Base-by-base conservation (phyloP, 495 filamentous ascomycete genomes). In the Wilcoxina mikolae region DNA sequence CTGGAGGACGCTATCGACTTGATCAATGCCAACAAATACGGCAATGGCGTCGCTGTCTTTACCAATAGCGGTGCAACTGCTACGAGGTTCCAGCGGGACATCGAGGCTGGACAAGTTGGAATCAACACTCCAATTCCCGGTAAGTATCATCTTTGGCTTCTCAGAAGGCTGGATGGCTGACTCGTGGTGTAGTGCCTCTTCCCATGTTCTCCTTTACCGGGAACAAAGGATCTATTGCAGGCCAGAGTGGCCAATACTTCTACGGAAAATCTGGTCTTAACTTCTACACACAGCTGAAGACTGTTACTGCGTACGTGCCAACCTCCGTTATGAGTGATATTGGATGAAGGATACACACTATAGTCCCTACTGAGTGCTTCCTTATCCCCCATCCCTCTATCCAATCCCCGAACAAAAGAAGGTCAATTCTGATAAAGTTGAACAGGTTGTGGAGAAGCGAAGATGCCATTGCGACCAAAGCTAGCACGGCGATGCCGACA, bases 181-280 rank as follows among this genome's bases (percentile, higher is more conserved):
- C 31, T 7, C 15, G 31, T 79, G 2, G 89, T 94, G 3, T 20
- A 49, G 49, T 52, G 5, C 90, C 91, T 15, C 73, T 93, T 35
- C 85, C 90, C 62, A 93, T 95, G 85, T 98, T 95, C 72, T 84
- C 79, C 50, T 98, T 98, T 72, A 98, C 91, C 18, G 91, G 91
- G 51, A 98, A 96, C 71, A 98, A 98, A 81, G 87, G 83, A 74
- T 89, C 83, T 66, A 76, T 98, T 45, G 91, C 91, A 0, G 91
- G 91, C 35, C 87, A 89, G 22, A 90, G 91, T 53, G 88, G 85
- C 35, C 94, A 81, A 70, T 90, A 86, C 9, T 98, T 98, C 66
- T 98, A 98, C 64, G 91, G 91, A 50, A 84, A 87, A 69, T 83
- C 87, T 15, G 91, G 90, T 3, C 60, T 98, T 61, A 80, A 83